These are phyloP conservation scores for Parathielavia appendiculata DNA, from an alignment of 495 filamentous ascomycete species.

Conservation along the genomic window DNA sequence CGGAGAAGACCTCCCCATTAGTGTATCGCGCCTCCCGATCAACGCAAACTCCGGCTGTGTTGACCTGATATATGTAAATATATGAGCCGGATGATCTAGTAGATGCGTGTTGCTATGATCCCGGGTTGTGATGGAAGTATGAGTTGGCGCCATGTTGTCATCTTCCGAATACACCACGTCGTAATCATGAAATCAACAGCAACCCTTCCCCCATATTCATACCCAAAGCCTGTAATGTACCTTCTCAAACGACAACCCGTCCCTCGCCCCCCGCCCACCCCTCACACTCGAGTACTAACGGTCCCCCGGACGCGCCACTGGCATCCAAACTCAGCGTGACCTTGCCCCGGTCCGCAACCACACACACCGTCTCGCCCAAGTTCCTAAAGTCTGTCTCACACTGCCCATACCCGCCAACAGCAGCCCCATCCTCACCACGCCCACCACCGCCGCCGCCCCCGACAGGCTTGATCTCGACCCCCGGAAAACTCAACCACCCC, in stretches of 20 bases:
- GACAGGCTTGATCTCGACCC: conserved; percentile 66
- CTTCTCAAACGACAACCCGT: conserved; percentile 27
- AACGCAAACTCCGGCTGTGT: too few species aligned
- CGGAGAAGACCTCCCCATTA: too few species aligned
- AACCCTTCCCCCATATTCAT: neutral
- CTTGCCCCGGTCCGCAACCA: conserved; percentile 66
- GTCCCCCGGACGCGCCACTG: conserved; percentile 55
- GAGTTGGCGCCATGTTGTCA: too few species aligned
- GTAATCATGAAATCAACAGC: neutral
- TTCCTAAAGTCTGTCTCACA: conserved; percentile 80
- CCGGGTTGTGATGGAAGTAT: too few species aligned
- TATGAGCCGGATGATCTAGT: too few species aligned
- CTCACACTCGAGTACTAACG: conserved; percentile 58
- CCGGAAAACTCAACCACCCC: conserved; percentile 70
- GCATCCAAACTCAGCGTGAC: conserved; percentile 72
- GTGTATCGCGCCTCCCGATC: too few species aligned
- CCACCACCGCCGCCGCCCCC: conserved; percentile 17
- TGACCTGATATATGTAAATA: too few species aligned
- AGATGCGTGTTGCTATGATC: too few species aligned
- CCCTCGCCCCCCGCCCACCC: conserved; percentile 34
- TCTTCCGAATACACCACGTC: too few species aligned
- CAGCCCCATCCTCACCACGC: neutral
- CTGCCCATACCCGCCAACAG: conserved; percentile 24
- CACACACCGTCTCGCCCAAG: conserved; percentile 67
- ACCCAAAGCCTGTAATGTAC: neutral